A percentile compares a stretch with the other conserved stretches of the same genome.
phyloP scores from a whole-genome alignment of 257 asterid species.

The Gardenia jasminoides region DNA sequence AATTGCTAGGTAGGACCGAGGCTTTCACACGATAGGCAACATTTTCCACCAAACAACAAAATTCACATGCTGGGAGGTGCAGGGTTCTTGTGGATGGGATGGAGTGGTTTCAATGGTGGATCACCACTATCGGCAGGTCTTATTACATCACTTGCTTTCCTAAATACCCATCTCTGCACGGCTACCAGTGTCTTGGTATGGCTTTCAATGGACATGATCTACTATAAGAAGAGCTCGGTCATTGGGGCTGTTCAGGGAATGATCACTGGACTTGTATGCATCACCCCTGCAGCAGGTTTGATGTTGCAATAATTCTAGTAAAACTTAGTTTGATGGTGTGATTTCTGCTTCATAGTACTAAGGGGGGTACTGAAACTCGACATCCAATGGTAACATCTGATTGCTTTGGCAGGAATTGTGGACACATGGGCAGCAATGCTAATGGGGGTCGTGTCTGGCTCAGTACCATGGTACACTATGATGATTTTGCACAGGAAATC shows the following conservation, averaged over 20 bases:
- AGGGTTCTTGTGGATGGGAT: constrained; percentile 76
- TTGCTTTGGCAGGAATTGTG: constrained; percentile 49
- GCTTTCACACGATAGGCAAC: constrained; percentile 48
- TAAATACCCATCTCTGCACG: constrained; percentile 73
- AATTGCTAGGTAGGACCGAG: constrained; percentile 67
- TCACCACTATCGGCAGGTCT: constrained; percentile 50
- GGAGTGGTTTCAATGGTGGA: constrained; percentile 87
- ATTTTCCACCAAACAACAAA: constrained; percentile 80
- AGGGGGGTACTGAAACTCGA: neutral
- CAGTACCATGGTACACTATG: constrained; percentile 79
- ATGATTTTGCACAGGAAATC: constrained; percentile 74
- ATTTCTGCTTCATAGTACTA: too few relatives aligned
- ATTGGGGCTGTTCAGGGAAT: constrained; percentile 78
- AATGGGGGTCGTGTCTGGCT: constrained; percentile 69
- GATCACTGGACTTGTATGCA: constrained; percentile 85
- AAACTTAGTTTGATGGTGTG: too few relatives aligned
- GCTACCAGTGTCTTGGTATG: constrained; percentile 75
- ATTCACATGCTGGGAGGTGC: constrained; percentile 77
- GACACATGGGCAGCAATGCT: constrained; percentile 71
- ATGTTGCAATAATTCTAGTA: neutral
- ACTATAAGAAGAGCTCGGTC: constrained; percentile 63
- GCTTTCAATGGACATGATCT: constrained; percentile 62
- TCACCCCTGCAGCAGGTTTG: constrained; percentile 69
- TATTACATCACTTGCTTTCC: constrained; percentile 55
- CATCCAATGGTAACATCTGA: neutral